These are phyloP conservation scores for Panicum hallii DNA, from an alignment of 202 grass and related monocot species.

Conservation along the genomic window DNA sequence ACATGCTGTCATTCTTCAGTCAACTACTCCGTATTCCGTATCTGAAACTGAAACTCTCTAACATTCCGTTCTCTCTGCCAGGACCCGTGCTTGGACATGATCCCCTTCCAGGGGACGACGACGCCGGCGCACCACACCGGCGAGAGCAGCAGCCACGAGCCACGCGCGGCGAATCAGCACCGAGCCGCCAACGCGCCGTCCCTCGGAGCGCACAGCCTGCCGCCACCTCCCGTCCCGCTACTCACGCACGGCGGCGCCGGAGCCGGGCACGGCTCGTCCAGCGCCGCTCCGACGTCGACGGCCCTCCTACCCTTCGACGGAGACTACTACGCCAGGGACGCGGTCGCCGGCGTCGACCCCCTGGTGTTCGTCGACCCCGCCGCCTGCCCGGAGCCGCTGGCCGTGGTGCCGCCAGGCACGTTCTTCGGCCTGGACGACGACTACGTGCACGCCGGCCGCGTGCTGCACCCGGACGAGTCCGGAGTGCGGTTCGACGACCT, in stretches of 20 bases:
- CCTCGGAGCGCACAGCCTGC: not conserved
- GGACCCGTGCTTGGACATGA: not conserved
- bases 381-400: not conserved
- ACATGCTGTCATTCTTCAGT: not conserved
- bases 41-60: not conserved
- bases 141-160: slow-evolving; percentile 34
- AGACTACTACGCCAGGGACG: not conserved
- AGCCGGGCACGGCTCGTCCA: not conserved
- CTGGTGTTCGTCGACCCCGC: slow-evolving; percentile 28
- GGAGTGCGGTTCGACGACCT: slow-evolving; percentile 30
- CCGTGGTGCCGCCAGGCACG: not conserved
- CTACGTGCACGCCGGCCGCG: not conserved
- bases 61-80: not conserved
- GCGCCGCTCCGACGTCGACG: not conserved
- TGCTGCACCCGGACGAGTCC: not conserved
- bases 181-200: not conserved
- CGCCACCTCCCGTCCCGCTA: not conserved
- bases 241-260: too few relatives aligned
- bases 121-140: not conserved
- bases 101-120: not conserved
- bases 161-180: not conserved
- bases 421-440: not conserved
- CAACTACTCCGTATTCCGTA: not conserved
- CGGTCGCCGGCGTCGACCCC: slow-evolving; percentile 13
- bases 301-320: not conserved